phyloP scores from a whole-genome alignment of 352 stramenopile species.

The Pythium scleroteichum region DNA sequence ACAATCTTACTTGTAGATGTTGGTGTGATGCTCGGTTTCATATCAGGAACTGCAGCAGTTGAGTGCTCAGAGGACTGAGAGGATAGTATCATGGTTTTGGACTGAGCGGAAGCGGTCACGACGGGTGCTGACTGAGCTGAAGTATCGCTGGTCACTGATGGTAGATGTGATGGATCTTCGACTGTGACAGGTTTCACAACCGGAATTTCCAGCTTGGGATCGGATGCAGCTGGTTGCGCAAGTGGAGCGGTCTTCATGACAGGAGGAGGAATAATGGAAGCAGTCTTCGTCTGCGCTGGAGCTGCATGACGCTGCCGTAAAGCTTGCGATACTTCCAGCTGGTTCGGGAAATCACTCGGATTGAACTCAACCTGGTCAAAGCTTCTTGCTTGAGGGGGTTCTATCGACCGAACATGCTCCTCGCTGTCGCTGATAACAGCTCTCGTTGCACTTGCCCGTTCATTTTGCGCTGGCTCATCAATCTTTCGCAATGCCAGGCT shows the following conservation, averaged over 20 bases:
- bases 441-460: background rate
- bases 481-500: conserved; percentile 1
- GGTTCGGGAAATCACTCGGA: conserved; percentile 38
- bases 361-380: conserved; percentile 28
- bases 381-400: background rate
- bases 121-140: no score
- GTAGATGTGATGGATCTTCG: no score
- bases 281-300: background rate
- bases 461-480: background rate
- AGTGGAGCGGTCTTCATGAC: no score
- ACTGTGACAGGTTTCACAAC: no score
- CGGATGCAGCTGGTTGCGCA: no score
- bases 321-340: background rate
- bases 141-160: no score
- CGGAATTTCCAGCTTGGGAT: no score
- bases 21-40: background rate
- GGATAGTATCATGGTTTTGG: no score
- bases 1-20: background rate
- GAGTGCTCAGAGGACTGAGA: no score
- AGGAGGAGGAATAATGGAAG: background rate
- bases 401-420: background rate
- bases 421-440: background rate
- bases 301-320: background rate
- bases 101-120: no score
- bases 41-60: no score